A percentile compares a stretch with the other conserved stretches of the same genome.
Evolutionary conservation across 306 rosid genomes (phyloP).

Genomic region (Lathyrus aphaca): DNA sequence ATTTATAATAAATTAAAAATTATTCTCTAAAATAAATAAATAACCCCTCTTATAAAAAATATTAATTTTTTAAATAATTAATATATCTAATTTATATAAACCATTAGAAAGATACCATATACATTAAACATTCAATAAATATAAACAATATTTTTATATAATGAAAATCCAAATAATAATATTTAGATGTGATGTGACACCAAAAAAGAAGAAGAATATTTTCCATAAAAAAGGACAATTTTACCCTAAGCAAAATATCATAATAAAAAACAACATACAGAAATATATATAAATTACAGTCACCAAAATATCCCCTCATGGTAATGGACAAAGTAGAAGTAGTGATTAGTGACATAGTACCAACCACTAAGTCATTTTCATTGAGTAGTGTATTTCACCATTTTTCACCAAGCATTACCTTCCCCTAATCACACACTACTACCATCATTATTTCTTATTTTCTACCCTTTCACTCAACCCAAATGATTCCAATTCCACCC

Average conservation of each 20-base stretch:
- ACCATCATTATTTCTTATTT: constrained; percentile 1
- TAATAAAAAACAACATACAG: neutral
- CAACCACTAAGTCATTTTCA: constrained; percentile 33
- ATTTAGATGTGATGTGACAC: neutral
- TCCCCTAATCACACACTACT: neutral
- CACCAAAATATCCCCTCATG: neutral
- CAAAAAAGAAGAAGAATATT: neutral
- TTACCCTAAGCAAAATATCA: neutral
- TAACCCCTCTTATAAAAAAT: too few relatives aligned
- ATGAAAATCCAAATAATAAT: too few relatives aligned
- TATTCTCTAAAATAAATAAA: too few relatives aligned
- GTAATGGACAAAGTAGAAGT: neutral
- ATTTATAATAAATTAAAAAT: too few relatives aligned
- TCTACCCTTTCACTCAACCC: constrained; percentile 24
- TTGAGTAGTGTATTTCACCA: neutral
- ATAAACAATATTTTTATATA: too few relatives aligned
- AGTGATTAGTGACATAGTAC: constrained; percentile 9
- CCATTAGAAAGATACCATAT: too few relatives aligned
- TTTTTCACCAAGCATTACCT: constrained; percentile 5
- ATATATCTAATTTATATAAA: too few relatives aligned
- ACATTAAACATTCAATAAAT: too few relatives aligned
- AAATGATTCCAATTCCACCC: constrained; percentile 23
- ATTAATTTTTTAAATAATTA: too few relatives aligned
- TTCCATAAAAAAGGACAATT: neutral
- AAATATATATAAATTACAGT: constrained; percentile 4